phyloP scores from a whole-genome alignment of 1,139 yeast genomes.

The Scheffersomyces parashehatae region DNA sequence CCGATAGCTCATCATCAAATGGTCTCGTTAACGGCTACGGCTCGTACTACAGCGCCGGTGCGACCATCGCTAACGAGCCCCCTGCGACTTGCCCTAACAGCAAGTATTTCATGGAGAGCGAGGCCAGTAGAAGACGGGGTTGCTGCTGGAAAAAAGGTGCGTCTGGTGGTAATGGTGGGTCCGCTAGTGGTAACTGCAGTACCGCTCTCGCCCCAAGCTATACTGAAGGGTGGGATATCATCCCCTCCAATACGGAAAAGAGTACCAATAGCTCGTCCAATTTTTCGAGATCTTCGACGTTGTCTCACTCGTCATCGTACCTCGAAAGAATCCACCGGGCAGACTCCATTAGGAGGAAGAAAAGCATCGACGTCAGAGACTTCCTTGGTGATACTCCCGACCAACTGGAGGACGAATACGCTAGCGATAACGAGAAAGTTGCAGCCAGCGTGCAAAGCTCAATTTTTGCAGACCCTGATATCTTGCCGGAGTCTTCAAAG shows the following conservation, averaged over 20 bases:
- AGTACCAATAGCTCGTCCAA: no score
- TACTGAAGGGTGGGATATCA: slow-evolving; percentile 1
- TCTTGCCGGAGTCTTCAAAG: not conserved
- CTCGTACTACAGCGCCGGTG: not conserved
- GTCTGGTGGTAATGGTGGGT: no score
- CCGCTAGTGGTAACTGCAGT: not conserved
- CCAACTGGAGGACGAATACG: not conserved
- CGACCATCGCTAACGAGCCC: not conserved
- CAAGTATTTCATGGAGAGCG: not conserved
- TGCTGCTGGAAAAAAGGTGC: not conserved
- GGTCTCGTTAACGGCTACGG: not conserved
- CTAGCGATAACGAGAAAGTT: not conserved
- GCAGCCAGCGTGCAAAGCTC: not conserved
- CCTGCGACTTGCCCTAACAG: no score
- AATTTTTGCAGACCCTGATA: not conserved
- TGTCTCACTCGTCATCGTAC: no score
- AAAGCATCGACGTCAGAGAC: not conserved
- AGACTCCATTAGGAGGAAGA: no score
- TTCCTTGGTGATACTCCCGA: not conserved
- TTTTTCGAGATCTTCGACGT: no score
- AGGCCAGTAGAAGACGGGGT: not conserved
- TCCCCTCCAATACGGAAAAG: not conserved
- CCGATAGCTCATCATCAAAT: not conserved
- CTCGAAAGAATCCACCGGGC: no score
- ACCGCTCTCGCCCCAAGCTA: not conserved